Base-by-base conservation (phyloP, 371 early-diverging fungal genomes). In the Mucor sp. region DNA sequence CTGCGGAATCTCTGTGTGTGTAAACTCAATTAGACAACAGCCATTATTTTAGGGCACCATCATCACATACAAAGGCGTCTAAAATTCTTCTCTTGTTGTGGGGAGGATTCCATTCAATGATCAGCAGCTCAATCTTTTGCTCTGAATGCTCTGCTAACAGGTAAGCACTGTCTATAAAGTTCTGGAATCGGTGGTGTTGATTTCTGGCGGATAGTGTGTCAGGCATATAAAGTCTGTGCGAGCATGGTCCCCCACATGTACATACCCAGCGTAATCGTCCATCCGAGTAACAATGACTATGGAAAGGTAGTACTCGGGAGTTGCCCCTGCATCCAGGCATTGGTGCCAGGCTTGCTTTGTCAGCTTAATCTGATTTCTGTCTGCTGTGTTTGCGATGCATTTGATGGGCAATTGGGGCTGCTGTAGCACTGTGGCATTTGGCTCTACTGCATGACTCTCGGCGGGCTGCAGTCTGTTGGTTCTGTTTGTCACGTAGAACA, bases 241-340 rank as follows among this genome's bases (percentile, higher is more conserved):
- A 47, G 17, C 21, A 47, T 47, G 19, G 7, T 19, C 7, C 47
- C 7, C 2, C 0, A 30, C n/a, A 7, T 47, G 6, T 21, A 47
- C 35, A 66, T 75, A 79, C 79, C 77, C 82, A 58, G 82, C 82
- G 71, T 81, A 81, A 50, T 81, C 75, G 63, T 81, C 82, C 77
- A 77, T 79, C 12, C 82, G 75, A 33, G 82, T 79, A 19, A 81
- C 82, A 59, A 81, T 68, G 33, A 81, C 82, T 64, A 81, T 77
- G 23, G 82, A 81, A n/a, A 81, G 67, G 25, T 71, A 72, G 57
- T 63, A 69, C 55, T 59, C 60, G 15, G 76, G 67, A 23, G 60
- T 69, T 15, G 57, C 48, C 17, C 79, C 79, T 4, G 69, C 65
- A 37, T 74, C 70, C 7, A 79, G 58, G 23, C 79, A 79, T 15